Conservation (phyloP, 768 basidiomycete genomes). For the Mrakia frigida region DNA sequence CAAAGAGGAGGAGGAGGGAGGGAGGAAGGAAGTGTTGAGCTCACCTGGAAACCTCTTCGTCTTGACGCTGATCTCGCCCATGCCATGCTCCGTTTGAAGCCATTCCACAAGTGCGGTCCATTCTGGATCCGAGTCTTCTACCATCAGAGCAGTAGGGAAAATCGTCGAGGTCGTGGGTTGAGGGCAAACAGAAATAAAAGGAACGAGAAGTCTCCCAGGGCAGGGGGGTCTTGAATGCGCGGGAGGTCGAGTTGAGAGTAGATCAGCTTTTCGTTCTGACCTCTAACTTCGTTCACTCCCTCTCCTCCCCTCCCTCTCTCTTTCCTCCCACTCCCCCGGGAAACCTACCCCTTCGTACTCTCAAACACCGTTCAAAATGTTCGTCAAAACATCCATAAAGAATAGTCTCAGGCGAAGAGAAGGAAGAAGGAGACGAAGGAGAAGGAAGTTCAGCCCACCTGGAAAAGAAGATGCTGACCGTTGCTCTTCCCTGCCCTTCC, state of each 20-base stretch:
- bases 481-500: background rate
- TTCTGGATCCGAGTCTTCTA: background rate
- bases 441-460: background rate
- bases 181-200: background rate
- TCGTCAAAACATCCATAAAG: background rate
- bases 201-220: background rate
- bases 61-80: background rate
- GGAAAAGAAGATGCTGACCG: background rate
- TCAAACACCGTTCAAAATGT: background rate
- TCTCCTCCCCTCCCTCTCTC: constrained; percentile 6
- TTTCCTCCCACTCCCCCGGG: background rate
- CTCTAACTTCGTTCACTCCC: constrained; percentile 8
- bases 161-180: background rate
- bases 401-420: background rate
- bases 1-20: background rate
- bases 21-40: background rate
- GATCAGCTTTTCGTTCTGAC: background rate
- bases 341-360: background rate
- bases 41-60: background rate
- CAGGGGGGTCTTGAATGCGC: background rate
- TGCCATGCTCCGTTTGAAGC: background rate
- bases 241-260: background rate
- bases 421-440: background rate
- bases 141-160: background rate
- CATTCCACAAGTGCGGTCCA: constrained; percentile 7